Evolutionary conservation across 2,329 filamentous ascomycete species (phyloP).

Genomic region (Neurospora sp.): DNA sequence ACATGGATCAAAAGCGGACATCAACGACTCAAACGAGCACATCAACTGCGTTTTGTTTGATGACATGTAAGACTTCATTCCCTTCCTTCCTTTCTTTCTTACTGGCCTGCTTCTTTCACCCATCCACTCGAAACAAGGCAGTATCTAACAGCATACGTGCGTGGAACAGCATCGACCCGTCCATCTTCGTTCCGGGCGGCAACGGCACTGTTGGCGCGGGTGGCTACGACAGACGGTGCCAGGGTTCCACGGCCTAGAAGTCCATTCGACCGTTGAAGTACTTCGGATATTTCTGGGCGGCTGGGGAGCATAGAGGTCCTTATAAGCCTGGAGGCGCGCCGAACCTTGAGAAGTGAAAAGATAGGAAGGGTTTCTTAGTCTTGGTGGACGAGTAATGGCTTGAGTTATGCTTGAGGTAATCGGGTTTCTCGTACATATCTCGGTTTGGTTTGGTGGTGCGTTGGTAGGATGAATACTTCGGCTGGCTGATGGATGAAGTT

Average conservation of each 20-base stretch:
- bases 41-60: constrained; percentile 17
- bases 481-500: not conserved
- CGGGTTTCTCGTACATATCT: not conserved
- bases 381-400: not conserved
- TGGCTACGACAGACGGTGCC: constrained; percentile 20
- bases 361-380: not conserved
- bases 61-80: constrained; percentile 13
- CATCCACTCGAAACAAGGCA: too few relatives aligned
- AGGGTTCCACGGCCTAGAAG: not conserved
- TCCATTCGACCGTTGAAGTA: not conserved
- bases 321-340: not conserved
- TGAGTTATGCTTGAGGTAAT: not conserved
- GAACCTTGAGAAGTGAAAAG: not conserved
- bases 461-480: not conserved
- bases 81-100: not conserved
- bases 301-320: not conserved
- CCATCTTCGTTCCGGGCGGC: constrained; percentile 11
- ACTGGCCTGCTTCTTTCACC: too few relatives aligned
- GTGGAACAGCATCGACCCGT: constrained; percentile 12
- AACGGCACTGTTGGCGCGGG: constrained; percentile 15
- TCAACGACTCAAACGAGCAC: constrained; percentile 10
- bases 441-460: not conserved
- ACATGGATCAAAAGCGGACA: too few relatives aligned
- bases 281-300: not conserved
- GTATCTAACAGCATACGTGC: too few relatives aligned